A percentile compares a stretch with the other conserved stretches of the same genome.
Conservation (phyloP, 495 filamentous ascomycete species). For the Aspergillus sparsus region DNA sequence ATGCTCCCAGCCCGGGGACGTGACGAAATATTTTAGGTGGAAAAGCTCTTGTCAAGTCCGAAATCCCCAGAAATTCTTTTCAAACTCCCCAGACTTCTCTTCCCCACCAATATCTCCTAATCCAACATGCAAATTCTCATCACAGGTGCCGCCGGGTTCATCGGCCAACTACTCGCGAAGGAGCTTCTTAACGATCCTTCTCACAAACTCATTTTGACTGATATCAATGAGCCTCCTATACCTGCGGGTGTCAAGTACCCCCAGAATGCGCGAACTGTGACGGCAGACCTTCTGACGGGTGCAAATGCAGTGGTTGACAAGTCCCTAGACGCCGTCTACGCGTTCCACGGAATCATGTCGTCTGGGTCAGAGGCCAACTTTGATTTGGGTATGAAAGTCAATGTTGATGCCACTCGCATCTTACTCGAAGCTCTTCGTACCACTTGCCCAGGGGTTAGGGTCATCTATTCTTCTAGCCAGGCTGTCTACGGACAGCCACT, state of each 20-base stretch:
- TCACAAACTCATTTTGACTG: slow-evolving; percentile 60
- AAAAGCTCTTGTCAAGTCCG: slow-evolving; percentile 5
- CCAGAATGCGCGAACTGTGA: slow-evolving; percentile 52
- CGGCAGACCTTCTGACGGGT: slow-evolving; percentile 58
- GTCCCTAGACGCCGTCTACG: slow-evolving; percentile 63
- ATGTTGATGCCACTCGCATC: slow-evolving; percentile 66
- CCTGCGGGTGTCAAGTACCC: slow-evolving; percentile 53
- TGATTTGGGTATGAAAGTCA: slow-evolving; percentile 68
- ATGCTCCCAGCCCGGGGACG: slow-evolving; percentile 6
- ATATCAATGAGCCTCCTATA: slow-evolving; percentile 58
- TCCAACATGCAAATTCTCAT: slow-evolving; percentile 61
- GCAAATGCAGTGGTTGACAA: slow-evolving; percentile 52
- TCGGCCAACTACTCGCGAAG: slow-evolving; percentile 64
- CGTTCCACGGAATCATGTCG: slow-evolving; percentile 84
- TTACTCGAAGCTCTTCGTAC: slow-evolving; percentile 59
- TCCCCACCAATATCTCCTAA: background rate
- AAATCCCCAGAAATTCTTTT: background rate
- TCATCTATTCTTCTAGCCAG: slow-evolving; percentile 61
- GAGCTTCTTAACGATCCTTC: slow-evolving; percentile 58
- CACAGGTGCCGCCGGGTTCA: slow-evolving; percentile 68
- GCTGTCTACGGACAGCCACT: slow-evolving; percentile 60
- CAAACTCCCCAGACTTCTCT: background rate
- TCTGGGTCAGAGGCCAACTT: slow-evolving; percentile 70
- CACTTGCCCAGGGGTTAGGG: slow-evolving; percentile 57
- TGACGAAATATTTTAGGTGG: background rate